phyloP scores from a whole-genome alignment of 2,329 filamentous ascomycete genomes.

The Trichophyton simii region DNA sequence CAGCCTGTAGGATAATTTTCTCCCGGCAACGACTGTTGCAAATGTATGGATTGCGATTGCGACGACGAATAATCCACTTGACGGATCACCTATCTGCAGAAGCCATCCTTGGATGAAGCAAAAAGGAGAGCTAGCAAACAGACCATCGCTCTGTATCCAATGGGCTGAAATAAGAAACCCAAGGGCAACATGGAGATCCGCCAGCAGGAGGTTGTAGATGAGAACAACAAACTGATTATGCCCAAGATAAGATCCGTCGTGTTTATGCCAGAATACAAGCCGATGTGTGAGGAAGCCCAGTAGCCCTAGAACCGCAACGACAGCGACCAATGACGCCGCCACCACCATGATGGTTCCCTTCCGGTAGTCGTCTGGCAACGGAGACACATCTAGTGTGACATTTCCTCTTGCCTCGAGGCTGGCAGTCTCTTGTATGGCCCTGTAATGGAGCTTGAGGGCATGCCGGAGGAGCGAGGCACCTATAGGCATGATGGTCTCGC shows the following conservation, averaged over 20 bases:
- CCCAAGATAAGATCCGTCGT: conserved; percentile 38
- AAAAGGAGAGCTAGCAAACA: conserved; percentile 31
- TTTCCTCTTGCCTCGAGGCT: neutral
- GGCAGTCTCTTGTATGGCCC: neutral
- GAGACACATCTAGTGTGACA: conserved; percentile 20
- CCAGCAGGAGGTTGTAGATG: conserved; percentile 42
- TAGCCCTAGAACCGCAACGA: conserved; percentile 33
- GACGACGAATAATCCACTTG: conserved; percentile 42
- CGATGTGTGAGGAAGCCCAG: conserved; percentile 40
- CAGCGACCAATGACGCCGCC: conserved; percentile 36
- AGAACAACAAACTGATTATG: conserved; percentile 45
- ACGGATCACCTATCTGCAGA: conserved; percentile 41
- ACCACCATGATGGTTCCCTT: conserved; percentile 37
- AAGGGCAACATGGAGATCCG: conserved; percentile 41
- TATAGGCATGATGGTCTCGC: conserved; percentile 1
- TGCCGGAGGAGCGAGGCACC: neutral
- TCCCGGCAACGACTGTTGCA: conserved; percentile 36
- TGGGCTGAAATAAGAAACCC: conserved; percentile 39
- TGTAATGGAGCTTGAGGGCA: neutral
- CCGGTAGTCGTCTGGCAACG: conserved; percentile 24
- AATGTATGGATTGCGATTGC: conserved; percentile 45
- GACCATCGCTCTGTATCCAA: conserved; percentile 35
- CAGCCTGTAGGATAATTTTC: conserved; percentile 33
- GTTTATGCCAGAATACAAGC: conserved; percentile 39
- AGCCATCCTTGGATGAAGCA: conserved; percentile 43